phyloP scores from a whole-genome alignment of 202 grass and related monocot species.

The Zizania palustris region DNA sequence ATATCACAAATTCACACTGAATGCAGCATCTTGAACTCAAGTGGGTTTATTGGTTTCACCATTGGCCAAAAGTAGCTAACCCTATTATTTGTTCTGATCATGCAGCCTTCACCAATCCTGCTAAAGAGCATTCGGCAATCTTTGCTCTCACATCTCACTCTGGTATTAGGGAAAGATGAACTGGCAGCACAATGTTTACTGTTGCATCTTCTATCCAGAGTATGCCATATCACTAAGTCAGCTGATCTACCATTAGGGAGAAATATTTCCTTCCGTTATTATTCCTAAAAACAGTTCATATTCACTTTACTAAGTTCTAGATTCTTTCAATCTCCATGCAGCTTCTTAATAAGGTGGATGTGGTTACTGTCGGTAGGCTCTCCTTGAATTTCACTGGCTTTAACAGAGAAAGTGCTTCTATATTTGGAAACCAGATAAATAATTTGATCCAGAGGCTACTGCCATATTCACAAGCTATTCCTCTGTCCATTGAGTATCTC shows the following conservation, averaged over 20 bases:
- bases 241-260: neutral
- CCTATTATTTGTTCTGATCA: slow-evolving; percentile 24
- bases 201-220: slow-evolving; percentile 92
- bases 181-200: slow-evolving; percentile 82
- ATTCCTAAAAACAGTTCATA: slow-evolving; percentile 14
- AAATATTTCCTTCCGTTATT: slow-evolving; percentile 2
- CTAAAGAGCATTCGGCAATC: slow-evolving; percentile 75
- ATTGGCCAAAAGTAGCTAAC: neutral
- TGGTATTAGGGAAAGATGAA: slow-evolving; percentile 70
- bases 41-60: neutral
- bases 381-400: slow-evolving; percentile 92
- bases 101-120: slow-evolving; percentile 74
- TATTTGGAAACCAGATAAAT: slow-evolving; percentile 71
- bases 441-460: slow-evolving; percentile 67
- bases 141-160: slow-evolving; percentile 70
- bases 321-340: slow-evolving; percentile 37
- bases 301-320: slow-evolving; percentile 13
- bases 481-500: slow-evolving; percentile 89
- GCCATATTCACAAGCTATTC: slow-evolving; percentile 71
- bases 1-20: neutral
- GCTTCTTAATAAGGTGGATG: slow-evolving; percentile 75
- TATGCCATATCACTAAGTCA: slow-evolving; percentile 34
- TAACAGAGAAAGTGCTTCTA: slow-evolving; percentile 76
- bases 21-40: slow-evolving; percentile 22
- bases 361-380: slow-evolving; percentile 80